Evolutionary conservation across 2,329 filamentous ascomycete species (phyloP).

Genomic region (Didymella arachidicola): DNA sequence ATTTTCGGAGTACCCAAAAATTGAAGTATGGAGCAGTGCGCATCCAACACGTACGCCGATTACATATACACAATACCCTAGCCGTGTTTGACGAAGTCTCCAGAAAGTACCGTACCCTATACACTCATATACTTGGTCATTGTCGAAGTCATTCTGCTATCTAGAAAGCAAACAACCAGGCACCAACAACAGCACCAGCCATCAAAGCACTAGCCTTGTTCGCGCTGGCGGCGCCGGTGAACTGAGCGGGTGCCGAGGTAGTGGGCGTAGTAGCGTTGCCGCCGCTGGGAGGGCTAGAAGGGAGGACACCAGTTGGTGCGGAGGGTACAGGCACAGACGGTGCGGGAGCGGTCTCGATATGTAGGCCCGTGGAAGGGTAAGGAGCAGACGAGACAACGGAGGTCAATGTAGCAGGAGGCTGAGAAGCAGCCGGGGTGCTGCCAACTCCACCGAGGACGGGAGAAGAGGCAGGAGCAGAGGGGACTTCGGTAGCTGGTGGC

Average conservation of each 20-base stretch:
- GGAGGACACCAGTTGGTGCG: conserved; percentile 32
- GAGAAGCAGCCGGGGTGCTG: conserved; percentile 4
- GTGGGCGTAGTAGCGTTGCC: conserved; percentile 31
- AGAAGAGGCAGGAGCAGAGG: conserved; percentile 24
- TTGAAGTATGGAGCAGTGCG: conserved; percentile 1
- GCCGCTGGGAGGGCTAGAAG: conserved; percentile 14
- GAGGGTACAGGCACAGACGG: conserved; percentile 34
- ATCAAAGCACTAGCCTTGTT: conserved; percentile 35
- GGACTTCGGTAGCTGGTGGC: conserved; percentile 25
- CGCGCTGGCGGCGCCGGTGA: conserved; percentile 40
- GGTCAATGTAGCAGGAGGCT: conserved; percentile 13
- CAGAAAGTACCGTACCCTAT: conserved; percentile 1
- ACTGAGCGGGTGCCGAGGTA: conserved; percentile 31
- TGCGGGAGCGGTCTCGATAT: conserved; percentile 39
- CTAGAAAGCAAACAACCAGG: conserved; percentile 40
- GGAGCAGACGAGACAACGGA: conserved; percentile 25
- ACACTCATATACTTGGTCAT: background rate
- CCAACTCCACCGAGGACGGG: conserved; percentile 16
- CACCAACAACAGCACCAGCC: conserved; percentile 33
- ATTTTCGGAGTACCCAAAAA: conserved; percentile 1
- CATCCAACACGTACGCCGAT: conserved; percentile 10
- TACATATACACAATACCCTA: conserved; percentile 20
- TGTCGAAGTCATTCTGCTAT: background rate
- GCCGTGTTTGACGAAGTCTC: conserved; percentile 12
- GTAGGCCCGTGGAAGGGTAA: conserved; percentile 36